Evolutionary conservation across 106 monocot genomes (phyloP).

Genomic region (Dendrobium huoshanense): DNA sequence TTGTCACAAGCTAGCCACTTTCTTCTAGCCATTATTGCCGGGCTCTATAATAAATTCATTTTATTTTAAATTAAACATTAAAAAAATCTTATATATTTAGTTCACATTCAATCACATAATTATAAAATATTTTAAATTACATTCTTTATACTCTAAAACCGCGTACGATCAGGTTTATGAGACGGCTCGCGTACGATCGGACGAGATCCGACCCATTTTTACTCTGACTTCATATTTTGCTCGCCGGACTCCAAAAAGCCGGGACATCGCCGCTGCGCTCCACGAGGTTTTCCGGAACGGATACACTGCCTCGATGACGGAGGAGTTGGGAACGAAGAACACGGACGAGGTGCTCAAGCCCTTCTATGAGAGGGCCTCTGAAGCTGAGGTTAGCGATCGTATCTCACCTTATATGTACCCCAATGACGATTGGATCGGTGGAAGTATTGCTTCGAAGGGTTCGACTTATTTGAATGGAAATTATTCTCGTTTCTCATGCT

Average conservation of each 20-base stretch:
- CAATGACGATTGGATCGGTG: background rate
- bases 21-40: no score
- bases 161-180: no score
- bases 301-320: background rate
- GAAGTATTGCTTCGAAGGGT: background rate
- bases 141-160: no score
- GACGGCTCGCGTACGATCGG: no score
- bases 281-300: background rate
- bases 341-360: conserved; percentile 20
- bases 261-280: background rate
- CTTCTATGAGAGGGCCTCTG: conserved; percentile 18
- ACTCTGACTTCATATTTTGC: no score
- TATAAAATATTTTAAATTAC: no score
- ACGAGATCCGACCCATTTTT: no score
- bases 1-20: no score
- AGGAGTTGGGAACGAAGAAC: conserved; percentile 4
- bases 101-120: no score
- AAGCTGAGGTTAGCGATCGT: conserved; percentile 16
- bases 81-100: no score
- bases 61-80: no score
- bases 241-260: background rate
- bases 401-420: background rate
- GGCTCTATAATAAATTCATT: no score
- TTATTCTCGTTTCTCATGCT: background rate
- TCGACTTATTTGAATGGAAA: background rate